Evolutionary conservation across 306 rosid genomes (phyloP).

Genomic region (Fagus sylvatica): DNA sequence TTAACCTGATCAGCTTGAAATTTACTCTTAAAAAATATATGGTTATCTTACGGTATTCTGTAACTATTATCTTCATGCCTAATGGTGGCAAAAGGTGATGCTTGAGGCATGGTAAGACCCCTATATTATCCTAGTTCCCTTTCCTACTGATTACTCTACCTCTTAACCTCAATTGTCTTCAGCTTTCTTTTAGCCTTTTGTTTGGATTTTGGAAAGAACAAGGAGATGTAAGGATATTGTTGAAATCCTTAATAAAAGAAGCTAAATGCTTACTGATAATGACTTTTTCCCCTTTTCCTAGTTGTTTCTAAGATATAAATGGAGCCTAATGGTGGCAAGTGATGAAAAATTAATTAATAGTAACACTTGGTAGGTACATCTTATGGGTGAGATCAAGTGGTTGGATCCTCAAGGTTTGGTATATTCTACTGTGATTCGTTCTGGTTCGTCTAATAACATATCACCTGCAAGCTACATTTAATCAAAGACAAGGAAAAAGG

Average conservation of each 20-base stretch:
- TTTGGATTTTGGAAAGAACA: no score
- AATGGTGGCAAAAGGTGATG: not conserved
- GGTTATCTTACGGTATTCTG: not conserved
- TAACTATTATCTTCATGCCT: not conserved
- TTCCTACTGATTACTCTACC: not conserved
- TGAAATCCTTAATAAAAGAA: not conserved
- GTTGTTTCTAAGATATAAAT: not conserved
- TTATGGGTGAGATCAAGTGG: not conserved
- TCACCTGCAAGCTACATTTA: not conserved
- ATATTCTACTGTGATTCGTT: not conserved
- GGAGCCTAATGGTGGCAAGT: not conserved
- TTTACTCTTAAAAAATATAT: not conserved
- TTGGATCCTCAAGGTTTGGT: not conserved
- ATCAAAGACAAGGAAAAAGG: not conserved
- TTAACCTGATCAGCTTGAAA: conserved; percentile 3
- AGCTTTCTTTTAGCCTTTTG: no score
- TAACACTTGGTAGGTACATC: not conserved
- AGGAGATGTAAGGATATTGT: not conserved
- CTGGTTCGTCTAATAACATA: not conserved
- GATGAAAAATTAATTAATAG: not conserved
- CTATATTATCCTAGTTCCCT: not conserved
- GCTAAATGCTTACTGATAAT: not conserved
- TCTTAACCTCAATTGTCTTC: not conserved
- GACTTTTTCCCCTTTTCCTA: not conserved
- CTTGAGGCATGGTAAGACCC: conserved; percentile 1